These are phyloP conservation scores for Hemileia vastatrix DNA, from an alignment of 1,284 basidiomycete genomes.

Conservation along the genomic window DNA sequence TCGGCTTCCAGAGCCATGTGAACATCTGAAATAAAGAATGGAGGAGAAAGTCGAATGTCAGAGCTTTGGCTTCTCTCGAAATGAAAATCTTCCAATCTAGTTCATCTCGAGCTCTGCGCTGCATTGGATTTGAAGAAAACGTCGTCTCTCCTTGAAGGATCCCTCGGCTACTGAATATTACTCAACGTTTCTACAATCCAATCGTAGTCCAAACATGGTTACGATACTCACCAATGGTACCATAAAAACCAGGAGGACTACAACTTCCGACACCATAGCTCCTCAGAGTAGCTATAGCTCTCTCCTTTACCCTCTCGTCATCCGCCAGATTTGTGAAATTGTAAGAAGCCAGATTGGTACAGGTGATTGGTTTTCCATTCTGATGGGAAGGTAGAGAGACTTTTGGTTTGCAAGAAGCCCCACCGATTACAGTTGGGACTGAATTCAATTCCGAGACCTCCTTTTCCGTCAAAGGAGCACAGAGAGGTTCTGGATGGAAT, in stretches of 20 bases:
- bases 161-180: not conserved
- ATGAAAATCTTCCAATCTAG: no score
- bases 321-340: conserved; percentile 40
- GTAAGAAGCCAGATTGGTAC: conserved; percentile 40
- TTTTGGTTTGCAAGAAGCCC: conserved; percentile 32
- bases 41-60: not conserved
- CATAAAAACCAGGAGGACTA: conserved; percentile 44
- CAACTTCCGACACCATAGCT: conserved; percentile 43
- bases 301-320: conserved; percentile 35
- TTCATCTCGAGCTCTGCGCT: no score
- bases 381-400: conserved; percentile 33
- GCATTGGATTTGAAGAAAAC: no score
- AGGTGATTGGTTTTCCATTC: conserved; percentile 34
- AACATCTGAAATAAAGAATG: no score
- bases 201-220: no score
- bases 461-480: conserved; percentile 30
- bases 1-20: conserved; percentile 40
- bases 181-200: no score
- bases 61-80: not conserved
- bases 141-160: not conserved
- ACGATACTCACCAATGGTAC: conserved; percentile 35
- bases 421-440: conserved; percentile 38
- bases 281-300: conserved; percentile 37
- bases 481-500: conserved; percentile 42
- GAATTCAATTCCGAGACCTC: conserved; percentile 36